Evolutionary conservation across 306 rosid genomes (phyloP), one percentile per base, ranked within the genome.

Genomic region (Hylodesmum podocarpum): DNA sequence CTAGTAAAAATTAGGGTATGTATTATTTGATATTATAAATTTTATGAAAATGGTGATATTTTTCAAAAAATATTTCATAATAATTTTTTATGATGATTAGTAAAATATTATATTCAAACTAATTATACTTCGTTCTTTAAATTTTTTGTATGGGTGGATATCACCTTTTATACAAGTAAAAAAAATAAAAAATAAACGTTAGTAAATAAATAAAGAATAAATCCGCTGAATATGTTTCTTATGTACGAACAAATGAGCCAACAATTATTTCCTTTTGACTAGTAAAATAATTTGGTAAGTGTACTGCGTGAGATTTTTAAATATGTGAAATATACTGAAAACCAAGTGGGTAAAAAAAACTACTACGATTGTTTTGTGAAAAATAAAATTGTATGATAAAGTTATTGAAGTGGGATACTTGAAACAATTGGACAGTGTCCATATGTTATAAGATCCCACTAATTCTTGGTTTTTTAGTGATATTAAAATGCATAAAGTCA

Each of bases 371-470:
- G n/a, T n/a, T n/a, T n/a, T n/a, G n/a, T n/a, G n/a, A n/a, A n/a
- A n/a, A n/a, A n/a, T n/a, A n/a, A n/a, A n/a, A n/a, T n/a, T n/a
- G n/a, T n/a, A 44, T 16, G 14, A 40, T 58, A 61, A 44, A 44
- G 70, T 59, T 75, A 51, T 24, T 50, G 8, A 64, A 50, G 41
- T 36, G 80, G 15, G 6, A n/a, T 9, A 8, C 12, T 62, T 16
- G 4, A 47, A 34, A 34, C 31, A 49, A 65, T 29, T 54, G 51
- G 79, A 21, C 40, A 50, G 24, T 76, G 66, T 21, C 40, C 55
- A 47, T 22, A 49, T 5, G 41, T 51, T 49, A n/a, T n/a, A 64
- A 76, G 62, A 76, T 75, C 29, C 72, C 72, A 49, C 65, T 64
- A n/a, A 57, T 15, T 7, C 34, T 75, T 47, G 1, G 4, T 36